Evolutionary conservation across 148 eudicot genomes (phyloP).

Genomic region (Vaccinium vitisidaea): DNA sequence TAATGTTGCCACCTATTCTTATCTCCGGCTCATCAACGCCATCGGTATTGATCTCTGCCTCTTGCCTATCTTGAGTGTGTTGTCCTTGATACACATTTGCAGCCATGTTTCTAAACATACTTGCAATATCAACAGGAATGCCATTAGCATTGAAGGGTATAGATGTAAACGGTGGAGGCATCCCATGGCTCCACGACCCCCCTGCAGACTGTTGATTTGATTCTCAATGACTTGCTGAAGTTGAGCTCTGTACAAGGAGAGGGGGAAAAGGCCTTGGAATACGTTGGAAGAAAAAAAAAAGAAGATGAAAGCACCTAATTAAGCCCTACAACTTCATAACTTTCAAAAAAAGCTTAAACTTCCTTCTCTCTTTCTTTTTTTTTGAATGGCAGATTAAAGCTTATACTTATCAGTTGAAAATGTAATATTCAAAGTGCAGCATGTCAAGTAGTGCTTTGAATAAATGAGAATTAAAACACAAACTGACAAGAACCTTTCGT

Average conservation of each 20-base stretch:
- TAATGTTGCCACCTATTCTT: constrained; percentile 43
- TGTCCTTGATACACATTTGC: constrained; percentile 34
- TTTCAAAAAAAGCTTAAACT: not conserved
- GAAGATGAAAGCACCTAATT: not conserved
- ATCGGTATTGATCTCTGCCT: constrained; percentile 25
- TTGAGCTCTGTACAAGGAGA: constrained; percentile 25
- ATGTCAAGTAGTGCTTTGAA: not conserved
- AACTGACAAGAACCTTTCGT: not conserved
- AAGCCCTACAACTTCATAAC: not conserved
- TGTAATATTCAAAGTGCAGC: not conserved
- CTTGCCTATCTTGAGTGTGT: constrained; percentile 35
- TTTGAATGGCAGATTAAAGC: not conserved
- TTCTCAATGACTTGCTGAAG: constrained; percentile 30
- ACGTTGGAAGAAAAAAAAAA: not conserved
- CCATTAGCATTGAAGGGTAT: constrained; percentile 43
- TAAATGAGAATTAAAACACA: not conserved
- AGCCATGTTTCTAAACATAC: constrained; percentile 60
- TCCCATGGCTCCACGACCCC: constrained; percentile 40
- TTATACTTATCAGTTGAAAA: not conserved
- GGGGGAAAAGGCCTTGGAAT: not conserved
- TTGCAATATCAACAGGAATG: constrained; percentile 48
- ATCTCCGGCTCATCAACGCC: constrained; percentile 36
- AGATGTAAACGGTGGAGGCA: constrained; percentile 35
- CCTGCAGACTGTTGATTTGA: constrained; percentile 37
- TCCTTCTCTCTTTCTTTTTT: no score